Conservation (phyloP, 768 basidiomycete species). For the Leccinum aurantiacum region DNA sequence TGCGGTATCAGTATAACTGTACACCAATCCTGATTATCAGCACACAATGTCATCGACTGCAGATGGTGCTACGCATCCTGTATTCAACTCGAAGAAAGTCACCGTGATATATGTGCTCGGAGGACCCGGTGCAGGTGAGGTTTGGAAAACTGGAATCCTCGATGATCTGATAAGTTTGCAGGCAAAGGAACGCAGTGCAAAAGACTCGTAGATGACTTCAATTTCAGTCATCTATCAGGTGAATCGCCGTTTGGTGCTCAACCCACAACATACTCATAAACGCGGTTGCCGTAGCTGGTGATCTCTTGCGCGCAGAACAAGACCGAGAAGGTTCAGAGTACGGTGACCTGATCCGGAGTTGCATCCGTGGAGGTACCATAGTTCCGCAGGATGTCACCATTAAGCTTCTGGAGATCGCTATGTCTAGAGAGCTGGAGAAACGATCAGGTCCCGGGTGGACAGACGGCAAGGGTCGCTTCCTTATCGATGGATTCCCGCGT, state of each 20-base stretch:
- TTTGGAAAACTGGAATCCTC: conserved; percentile 2
- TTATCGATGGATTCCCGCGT: conserved; percentile 96
- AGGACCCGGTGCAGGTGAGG: conserved; percentile 89
- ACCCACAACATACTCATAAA: conserved; percentile 12
- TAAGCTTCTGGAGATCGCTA: conserved; percentile 92
- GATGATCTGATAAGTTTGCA: conserved; percentile 32
- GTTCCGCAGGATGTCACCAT: conserved; percentile 98
- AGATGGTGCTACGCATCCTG: conserved; percentile 11
- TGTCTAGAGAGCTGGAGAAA: conserved; percentile 58
- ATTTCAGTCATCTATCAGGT: conserved; percentile 95
- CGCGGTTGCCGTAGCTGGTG: conserved; percentile 66
- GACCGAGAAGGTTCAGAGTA: conserved; percentile 78
- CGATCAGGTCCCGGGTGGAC: conserved; percentile 58
- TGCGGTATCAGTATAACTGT: conserved; percentile 4
- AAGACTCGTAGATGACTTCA: conserved; percentile 77
- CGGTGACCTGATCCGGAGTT: conserved; percentile 80
- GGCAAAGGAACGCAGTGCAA: conserved; percentile 97
- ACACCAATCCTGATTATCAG: conserved; percentile 3
- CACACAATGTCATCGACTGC: conserved; percentile 17
- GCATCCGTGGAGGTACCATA: conserved; percentile 89
- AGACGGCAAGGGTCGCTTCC: conserved; percentile 76
- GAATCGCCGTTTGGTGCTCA: conserved; percentile 19
- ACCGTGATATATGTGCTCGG: conserved; percentile 94
- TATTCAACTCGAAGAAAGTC: conserved; percentile 71
- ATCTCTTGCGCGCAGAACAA: conserved; percentile 94